Evolutionary conservation across 2,329 filamentous ascomycete species (phyloP), one percentile per base, ranked within the genome.

Genomic region (Zasmidium citrigriseum): DNA sequence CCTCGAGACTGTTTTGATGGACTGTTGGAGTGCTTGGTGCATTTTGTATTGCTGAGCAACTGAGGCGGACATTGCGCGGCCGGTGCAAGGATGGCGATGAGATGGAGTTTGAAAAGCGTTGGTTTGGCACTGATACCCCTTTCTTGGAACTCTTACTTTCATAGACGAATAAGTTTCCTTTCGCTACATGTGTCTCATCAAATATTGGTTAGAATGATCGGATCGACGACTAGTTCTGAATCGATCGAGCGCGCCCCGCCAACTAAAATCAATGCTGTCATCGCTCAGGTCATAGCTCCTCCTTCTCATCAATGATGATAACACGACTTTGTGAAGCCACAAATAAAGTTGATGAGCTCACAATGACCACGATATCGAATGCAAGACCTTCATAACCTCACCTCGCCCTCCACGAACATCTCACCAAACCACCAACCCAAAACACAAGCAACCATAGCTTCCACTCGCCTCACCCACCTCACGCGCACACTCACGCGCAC

Each of bases 401-500:
- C 47, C 18, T 7, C 20, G 29, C 47, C 44, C 23, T 27, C 34
- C 51, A 52, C 20, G 24, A 52, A 34, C 9, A 48, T 12, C 49
- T 50, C 50, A 48, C 41, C 16, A 46, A 18, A 20, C 16, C 21
- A 23, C 20, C 44, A 22, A 38, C 25, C 24, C 21, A 2, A 45
- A 29, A 27, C 47, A 55, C 24, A 60, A 61, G 62, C 65, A 62
- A 72, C 61, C 63, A 72, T 71, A 69, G 68, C 69, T 67, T 67
- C 67, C 61, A 61, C 54, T 60, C 55, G 67, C 60, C 57, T 67
- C 54, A 66, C 70, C 24, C 46, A 45, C 57, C 77, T 76, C 54
- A 73, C 80, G 48, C 69, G 72, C 63, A 71, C 72, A 59, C 65
- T 80, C 55, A 67, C 75, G 54, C 66, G 66, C 59, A 65, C 61